Base-by-base conservation (phyloP, 2,329 filamentous ascomycete species). In the Claviceps sp. region DNA sequence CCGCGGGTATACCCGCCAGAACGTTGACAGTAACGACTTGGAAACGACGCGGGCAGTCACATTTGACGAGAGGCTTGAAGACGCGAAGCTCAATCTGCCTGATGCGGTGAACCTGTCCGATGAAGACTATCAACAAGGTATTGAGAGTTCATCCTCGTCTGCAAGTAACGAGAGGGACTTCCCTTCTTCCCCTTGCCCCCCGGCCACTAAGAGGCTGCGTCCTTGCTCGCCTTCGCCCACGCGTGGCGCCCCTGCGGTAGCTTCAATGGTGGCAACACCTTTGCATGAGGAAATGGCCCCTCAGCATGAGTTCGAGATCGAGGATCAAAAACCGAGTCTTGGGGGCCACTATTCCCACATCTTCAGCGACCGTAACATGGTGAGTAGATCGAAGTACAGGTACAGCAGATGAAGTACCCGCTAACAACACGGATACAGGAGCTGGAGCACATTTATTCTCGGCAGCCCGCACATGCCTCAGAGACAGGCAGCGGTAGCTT, bases 1-100 rank as follows among this genome's bases (percentile, higher is more conserved):
- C 44, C 63, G 69, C 4, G 68, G 69, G 1, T 64, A 59, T 34
- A 57, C 69, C 50, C 64, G 67, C 16, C 46, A 55, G 6, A 53
- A 63, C 26, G 52, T 56, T 4, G 52, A 62, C 0, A 57, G 58
- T 4, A 59, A 58, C 5, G 61, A 67, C 50, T 54, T 56, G 1
- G 48, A 57, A 11, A 59, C 58, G 4, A 61, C 56, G 3, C 64
- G 67, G 4, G 43, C 60, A 0, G 67, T 71, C 16, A 44, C 16
- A 0, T 71, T 62, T 48, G 56, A 57, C 4, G 69, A 71, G 53
- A 58, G 55, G 2, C 47, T 65, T 13, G 61, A 65, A 0, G 66
- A 71, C 45, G 59, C 59, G 1, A 59, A 60, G 43, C 62, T 63
- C 44, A 68, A 62, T 46, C 56, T 69, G 20, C 57, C 57, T 0